phyloP scores from a whole-genome alignment of 2,329 filamentous ascomycete species.

The Diplodia corticola region DNA sequence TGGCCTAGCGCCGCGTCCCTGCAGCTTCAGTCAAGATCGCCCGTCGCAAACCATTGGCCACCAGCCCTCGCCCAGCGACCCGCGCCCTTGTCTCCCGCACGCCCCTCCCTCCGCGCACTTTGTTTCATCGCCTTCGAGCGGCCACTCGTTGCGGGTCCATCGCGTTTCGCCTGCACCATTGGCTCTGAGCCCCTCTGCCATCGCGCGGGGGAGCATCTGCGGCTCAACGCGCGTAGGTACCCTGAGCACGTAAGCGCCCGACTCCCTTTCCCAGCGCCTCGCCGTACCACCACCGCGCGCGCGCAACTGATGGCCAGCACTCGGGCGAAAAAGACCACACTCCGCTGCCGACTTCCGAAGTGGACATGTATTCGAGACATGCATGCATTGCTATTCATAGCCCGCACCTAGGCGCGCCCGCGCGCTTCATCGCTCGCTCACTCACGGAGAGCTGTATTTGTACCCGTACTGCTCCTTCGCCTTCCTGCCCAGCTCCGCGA shows the following conservation, averaged over 20 bases:
- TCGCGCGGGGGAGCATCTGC: slow-evolving; percentile 12
- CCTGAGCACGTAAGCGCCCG: slow-evolving; percentile 11
- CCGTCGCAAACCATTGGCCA: neutral
- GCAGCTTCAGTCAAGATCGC: slow-evolving; percentile 17
- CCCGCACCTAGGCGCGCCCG: neutral
- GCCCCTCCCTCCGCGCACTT: neutral
- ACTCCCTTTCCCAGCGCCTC: slow-evolving; percentile 1
- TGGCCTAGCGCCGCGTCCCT: slow-evolving; percentile 8
- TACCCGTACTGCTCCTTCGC: slow-evolving; percentile 50
- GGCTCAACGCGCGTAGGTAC: neutral
- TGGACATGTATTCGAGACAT: neutral
- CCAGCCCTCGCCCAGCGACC: neutral
- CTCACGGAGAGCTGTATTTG: slow-evolving; percentile 40
- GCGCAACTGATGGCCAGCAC: too few relatives aligned
- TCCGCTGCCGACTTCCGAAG: slow-evolving; percentile 1
- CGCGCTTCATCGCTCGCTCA: neutral
- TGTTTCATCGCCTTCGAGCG: slow-evolving; percentile 12
- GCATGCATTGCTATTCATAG: slow-evolving; percentile 9
- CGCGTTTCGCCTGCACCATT: slow-evolving; percentile 14
- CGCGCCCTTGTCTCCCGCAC: neutral
- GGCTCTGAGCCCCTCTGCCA: neutral
- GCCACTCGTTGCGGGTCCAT: neutral
- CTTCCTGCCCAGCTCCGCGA: slow-evolving; percentile 39
- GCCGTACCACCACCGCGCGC: slow-evolving; percentile 10
- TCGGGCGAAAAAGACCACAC: neutral